Conservation (phyloP, 352 stramenopile genomes). For the Pythium monospermum region DNA sequence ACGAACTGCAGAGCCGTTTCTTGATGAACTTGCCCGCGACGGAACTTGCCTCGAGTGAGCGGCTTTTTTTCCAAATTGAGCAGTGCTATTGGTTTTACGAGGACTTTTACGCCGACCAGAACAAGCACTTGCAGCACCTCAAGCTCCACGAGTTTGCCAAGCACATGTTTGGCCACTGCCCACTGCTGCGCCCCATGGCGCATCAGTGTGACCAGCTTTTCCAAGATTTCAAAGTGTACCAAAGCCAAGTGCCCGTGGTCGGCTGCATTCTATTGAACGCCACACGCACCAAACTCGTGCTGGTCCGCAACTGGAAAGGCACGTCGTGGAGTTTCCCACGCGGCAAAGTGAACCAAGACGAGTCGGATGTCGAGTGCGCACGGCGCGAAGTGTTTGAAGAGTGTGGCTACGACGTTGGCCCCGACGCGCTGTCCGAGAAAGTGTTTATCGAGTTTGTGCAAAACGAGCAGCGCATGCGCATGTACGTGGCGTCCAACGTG, state of each 20-base stretch:
- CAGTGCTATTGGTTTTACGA: constrained; percentile 98
- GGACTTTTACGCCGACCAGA: constrained; percentile 93
- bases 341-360: constrained; percentile 92
- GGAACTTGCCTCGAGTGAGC: constrained; percentile 88
- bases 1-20: constrained; percentile 95
- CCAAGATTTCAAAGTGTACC: constrained; percentile 92
- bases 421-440: constrained; percentile 62
- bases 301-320: constrained; percentile 90
- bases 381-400: constrained; percentile 91
- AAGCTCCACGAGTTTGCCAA: constrained; percentile 92
- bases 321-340: constrained; percentile 90
- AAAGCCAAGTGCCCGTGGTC: constrained; percentile 92
- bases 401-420: constrained; percentile 85
- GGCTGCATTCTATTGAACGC: constrained; percentile 92
- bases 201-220: constrained; percentile 90
- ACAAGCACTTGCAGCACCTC: constrained; percentile 82
- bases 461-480: constrained; percentile 87
- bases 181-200: constrained; percentile 79
- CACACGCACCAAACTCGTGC: constrained; percentile 79
- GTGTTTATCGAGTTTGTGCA: constrained; percentile 84
- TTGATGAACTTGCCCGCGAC: constrained; percentile 91
- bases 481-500: constrained; percentile 90
- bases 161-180: constrained; percentile 91
- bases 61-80: constrained; percentile 98
- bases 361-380: constrained; percentile 85